Evolutionary conservation across 2,329 filamentous ascomycete species (phyloP), one percentile per base, ranked within the genome.

Genomic region (Fusarium dimerum): DNA sequence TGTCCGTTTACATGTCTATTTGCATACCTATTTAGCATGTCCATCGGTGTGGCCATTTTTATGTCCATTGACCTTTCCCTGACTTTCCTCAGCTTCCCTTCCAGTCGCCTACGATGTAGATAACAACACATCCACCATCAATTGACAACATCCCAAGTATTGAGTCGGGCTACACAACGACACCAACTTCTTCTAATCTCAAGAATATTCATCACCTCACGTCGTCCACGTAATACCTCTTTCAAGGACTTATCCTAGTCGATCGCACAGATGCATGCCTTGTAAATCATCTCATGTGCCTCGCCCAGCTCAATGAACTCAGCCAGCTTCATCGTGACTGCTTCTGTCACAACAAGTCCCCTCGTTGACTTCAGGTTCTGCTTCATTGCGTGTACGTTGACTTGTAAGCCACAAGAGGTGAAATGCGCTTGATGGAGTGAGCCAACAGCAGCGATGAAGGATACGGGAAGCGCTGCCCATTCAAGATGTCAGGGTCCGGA

Each of bases 401-500:
- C 80, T 3, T 78, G 75, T 1, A 84, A 69, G 0, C 79, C 80
- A 1, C 71, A 71, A 2, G 83, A 67, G 0, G 78, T 80, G 58
- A 83, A 83, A 38, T 78, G 73, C 2, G 78, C 77, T 62, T 84
- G 81, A 48, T 77, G 70, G 20, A 83, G 66, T 0, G 80, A 75
- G 2, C 80, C 79, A 3, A 80, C 77, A 3, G 73, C 77, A 30
- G 80, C 70, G 10, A 82, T 77, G 56, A 83, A 84, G 17, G 75
- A 77, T 44, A 78, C 75, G 0, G 81, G 80, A 0, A 84, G 67
- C 10, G 80, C 78, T 6, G 78, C 75, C 81, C 80, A 84, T 61
- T 83, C 81, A 8, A 84, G 64, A 65, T 83, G 80, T 81, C 81
- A 83, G 1, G 81, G 80, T 1, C 81, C 80, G 12, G 77, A 80